A percentile compares a stretch with the other conserved stretches of the same genome.
These are phyloP conservation scores for Sugiyamaella qingdaonensis DNA, from an alignment of 805 yeast genomes.

Conservation along the genomic window DNA sequence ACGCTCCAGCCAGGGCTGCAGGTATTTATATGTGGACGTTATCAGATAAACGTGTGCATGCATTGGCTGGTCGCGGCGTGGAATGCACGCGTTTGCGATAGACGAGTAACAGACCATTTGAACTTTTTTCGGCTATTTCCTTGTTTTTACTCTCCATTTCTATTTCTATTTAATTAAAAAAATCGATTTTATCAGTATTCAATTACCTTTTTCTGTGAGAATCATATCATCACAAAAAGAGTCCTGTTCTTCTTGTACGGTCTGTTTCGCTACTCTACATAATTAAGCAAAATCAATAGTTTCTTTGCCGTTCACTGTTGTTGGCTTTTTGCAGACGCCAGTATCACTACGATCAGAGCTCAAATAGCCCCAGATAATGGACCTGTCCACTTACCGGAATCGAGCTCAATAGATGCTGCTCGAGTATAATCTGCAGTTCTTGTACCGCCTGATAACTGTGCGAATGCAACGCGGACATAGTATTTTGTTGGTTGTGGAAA, in stretches of 20 bases:
- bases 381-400: slow-evolving; percentile 13
- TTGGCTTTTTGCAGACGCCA: neutral
- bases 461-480: slow-evolving; percentile 24
- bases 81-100: too few relatives aligned
- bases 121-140: too few relatives aligned
- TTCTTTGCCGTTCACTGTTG: too few relatives aligned
- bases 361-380: slow-evolving; percentile 17
- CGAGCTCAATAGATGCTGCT: slow-evolving; percentile 17
- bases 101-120: too few relatives aligned
- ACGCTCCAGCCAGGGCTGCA: neutral
- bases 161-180: too few relatives aligned
- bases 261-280: too few relatives aligned
- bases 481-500: slow-evolving; percentile 10
- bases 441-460: slow-evolving; percentile 6
- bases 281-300: too few relatives aligned
- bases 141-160: too few relatives aligned
- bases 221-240: too few relatives aligned
- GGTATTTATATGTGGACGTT: neutral
- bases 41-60: neutral
- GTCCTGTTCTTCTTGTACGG: too few relatives aligned
- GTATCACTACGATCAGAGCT: neutral
- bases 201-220: too few relatives aligned
- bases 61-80: neutral
- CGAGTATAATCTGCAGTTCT: slow-evolving; percentile 23
- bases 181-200: too few relatives aligned